Conservation (phyloP, 495 filamentous ascomycete genomes). For the Chaetomium tenue region DNA sequence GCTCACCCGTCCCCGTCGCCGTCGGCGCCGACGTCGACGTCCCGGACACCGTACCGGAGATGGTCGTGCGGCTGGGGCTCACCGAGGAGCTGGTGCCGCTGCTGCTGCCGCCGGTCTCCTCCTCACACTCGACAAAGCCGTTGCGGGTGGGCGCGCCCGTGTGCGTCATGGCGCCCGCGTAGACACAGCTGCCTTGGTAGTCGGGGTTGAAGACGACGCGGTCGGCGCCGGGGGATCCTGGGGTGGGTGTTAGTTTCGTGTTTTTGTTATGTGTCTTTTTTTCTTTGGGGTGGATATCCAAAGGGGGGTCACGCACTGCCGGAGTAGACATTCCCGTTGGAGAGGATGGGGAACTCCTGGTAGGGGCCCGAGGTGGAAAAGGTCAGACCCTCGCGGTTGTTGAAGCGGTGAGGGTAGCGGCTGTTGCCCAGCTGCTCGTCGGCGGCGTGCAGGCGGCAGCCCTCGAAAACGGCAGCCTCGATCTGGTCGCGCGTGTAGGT, state of each 20-base stretch:
- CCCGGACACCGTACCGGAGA: background rate
- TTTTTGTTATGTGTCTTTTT: background rate
- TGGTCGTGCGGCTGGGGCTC: background rate
- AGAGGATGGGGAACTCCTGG: constrained; percentile 35
- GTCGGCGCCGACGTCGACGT: background rate
- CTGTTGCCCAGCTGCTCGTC: constrained; percentile 26
- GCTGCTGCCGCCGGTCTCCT: background rate
- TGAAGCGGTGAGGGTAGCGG: constrained; percentile 36
- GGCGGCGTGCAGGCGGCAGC: constrained; percentile 24
- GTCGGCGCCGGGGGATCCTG: constrained; percentile 30
- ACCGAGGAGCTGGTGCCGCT: background rate
- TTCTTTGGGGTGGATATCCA: background rate
- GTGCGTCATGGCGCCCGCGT: constrained; percentile 35
- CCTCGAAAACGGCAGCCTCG: constrained; percentile 29
- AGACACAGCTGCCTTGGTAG: constrained; percentile 20
- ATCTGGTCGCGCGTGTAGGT: constrained; percentile 25
- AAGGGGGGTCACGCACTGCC: constrained; percentile 5
- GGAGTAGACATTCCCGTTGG: constrained; percentile 6
- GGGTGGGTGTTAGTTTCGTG: background rate
- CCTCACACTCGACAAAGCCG: constrained; percentile 25
- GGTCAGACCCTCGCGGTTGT: constrained; percentile 29
- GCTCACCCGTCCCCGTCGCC: background rate
- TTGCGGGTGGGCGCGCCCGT: constrained; percentile 24
- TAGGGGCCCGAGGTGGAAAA: constrained; percentile 26
- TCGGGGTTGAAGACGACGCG: constrained; percentile 28